Evolutionary conservation across 495 filamentous ascomycete genomes (phyloP), one percentile per base, ranked within the genome.

Genomic region (Xylaria acuta): DNA sequence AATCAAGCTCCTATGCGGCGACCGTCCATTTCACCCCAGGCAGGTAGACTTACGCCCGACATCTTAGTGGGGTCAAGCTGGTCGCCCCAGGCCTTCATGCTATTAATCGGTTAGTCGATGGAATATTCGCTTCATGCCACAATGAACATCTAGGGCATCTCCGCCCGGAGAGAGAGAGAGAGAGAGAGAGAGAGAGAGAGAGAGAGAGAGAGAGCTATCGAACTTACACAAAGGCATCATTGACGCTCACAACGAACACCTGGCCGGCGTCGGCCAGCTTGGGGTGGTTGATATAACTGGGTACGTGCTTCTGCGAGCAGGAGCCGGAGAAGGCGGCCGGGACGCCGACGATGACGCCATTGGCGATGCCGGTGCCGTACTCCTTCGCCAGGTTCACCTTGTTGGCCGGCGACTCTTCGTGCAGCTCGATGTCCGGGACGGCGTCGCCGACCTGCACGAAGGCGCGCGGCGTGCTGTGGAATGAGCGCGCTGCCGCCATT

Each of bases 221-320:
- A n/a, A 83, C 92, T 84, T 88, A 97, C 90, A 98, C 96, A 82
- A 98, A 98, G 36, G 94, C 89, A 80, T 99, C 96, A 82, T 99
- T 99, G 80, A 98, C 94, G 32, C 90, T 87, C 64, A 99, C 90
- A 34, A 98, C 94, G 73, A 95, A 97, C 51, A 95, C 92, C 60
- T 89, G 78, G 63, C 95, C 93, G 16, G 91, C 93, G 63, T 90
- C 86, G 84, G 90, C 92, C 58, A 93, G 84, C 80, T 90, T 88
- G 49, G 89, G 87, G 77, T 91, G 90, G 75, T 89, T 89, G 80
- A 97, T 90, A 79, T 93, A 98, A 40, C 93, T 90, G 5, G 93
- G 94, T 59, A 97, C 85, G 77, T 97, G 94, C 64, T 84, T 89
- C 71, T 88, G 84, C 27, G 92, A 95, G 88, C 95, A 97, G 0